Conservation (phyloP, 2,329 filamentous ascomycete species). For the Zopfia rhizophila region DNA sequence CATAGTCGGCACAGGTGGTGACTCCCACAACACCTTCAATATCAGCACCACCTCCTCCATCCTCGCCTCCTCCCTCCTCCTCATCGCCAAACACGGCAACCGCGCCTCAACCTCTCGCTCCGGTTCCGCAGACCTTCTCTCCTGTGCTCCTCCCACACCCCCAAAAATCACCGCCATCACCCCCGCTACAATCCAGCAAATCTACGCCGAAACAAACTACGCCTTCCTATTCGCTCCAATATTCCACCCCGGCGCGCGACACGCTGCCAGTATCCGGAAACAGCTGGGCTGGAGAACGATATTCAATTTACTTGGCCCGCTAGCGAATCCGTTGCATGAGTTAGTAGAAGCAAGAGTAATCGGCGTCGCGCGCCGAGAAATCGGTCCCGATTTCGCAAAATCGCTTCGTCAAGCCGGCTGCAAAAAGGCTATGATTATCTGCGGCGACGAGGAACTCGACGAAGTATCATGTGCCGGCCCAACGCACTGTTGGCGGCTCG, state of each 20-base stretch:
- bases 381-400: constrained; percentile 90
- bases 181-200: constrained; percentile 73
- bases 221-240: constrained; percentile 95
- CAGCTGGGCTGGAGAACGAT: constrained; percentile 95
- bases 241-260: constrained; percentile 94
- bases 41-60: constrained; percentile 96
- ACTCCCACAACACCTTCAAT: constrained; percentile 98
- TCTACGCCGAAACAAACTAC: constrained; percentile 88
- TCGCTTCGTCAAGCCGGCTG: constrained; percentile 80
- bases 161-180: constrained; percentile 80
- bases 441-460: constrained; percentile 93
- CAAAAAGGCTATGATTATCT: constrained; percentile 88
- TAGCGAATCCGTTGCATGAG: constrained; percentile 87
- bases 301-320: constrained; percentile 94
- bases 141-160: constrained; percentile 75
- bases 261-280: constrained; percentile 84
- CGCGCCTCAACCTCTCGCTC: constrained; percentile 94
- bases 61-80: constrained; percentile 83
- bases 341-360: constrained; percentile 87
- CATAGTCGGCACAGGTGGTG: constrained; percentile 96
- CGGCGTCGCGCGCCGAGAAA: constrained; percentile 88
- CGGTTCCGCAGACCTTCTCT: constrained; percentile 91
- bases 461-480: constrained; percentile 92
- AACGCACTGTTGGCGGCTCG: constrained; percentile 88
- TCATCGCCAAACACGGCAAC: constrained; percentile 96